Conservation (phyloP, 169 alveolate species). For the Plasmodium malariae region DNA sequence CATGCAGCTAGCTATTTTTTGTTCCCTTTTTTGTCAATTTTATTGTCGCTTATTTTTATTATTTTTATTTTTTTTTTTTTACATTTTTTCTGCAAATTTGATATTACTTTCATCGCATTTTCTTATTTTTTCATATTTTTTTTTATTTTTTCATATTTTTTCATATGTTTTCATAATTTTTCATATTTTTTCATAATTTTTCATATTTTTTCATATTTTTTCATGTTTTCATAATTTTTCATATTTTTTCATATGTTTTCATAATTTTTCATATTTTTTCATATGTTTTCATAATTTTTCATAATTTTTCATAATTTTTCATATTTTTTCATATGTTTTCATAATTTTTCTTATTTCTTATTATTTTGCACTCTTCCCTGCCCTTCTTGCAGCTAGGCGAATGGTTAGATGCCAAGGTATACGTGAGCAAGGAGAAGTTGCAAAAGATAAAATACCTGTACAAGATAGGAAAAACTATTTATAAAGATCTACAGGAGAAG, state of each 20-base stretch:
- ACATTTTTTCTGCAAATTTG: not conserved
- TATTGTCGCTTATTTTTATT: not conserved
- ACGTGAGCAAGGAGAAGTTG: slow-evolving; percentile 28
- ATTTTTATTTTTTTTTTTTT: slow-evolving; percentile 25
- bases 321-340: too few species aligned
- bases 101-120: not conserved
- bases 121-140: too few species aligned
- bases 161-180: too few species aligned
- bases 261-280: too few species aligned
- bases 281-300: too few species aligned
- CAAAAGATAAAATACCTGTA: slow-evolving; percentile 60
- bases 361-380: not conserved
- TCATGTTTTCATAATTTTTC: too few species aligned
- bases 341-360: not conserved
- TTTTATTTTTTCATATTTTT: too few species aligned
- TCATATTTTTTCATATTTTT: too few species aligned
- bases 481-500: slow-evolving; percentile 27
- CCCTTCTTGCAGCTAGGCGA: slow-evolving; percentile 41
- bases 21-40: not conserved
- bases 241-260: too few species aligned
- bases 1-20: not conserved
- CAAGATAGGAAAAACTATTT: slow-evolving; percentile 40
- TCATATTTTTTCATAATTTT: too few species aligned
- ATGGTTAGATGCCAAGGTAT: slow-evolving; percentile 64
- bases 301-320: too few species aligned